These are phyloP conservation scores for Krasilnikovozyma curviuscula DNA, from an alignment of 768 basidiomycete species.

Conservation along the genomic window DNA sequence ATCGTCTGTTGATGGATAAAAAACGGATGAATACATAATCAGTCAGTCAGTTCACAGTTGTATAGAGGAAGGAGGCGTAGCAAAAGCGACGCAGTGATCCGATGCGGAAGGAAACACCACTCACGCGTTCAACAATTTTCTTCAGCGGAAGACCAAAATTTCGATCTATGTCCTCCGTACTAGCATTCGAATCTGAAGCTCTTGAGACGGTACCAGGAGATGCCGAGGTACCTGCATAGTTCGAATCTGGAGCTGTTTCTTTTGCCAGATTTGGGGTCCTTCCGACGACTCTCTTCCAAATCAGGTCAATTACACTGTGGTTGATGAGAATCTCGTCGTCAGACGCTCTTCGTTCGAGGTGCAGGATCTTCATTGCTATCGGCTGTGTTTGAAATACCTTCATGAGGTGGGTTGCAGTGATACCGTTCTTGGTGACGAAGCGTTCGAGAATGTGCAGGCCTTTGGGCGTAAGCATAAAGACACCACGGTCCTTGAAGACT, in stretches of 20 bases:
- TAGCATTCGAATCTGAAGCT: no score
- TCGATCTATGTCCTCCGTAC: no score
- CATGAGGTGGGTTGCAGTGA: slow-evolving; percentile 79
- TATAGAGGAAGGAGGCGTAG: no score
- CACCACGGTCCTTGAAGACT: slow-evolving; percentile 92
- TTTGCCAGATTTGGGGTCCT: slow-evolving; percentile 60
- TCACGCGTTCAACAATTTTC: no score
- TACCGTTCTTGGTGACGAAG: slow-evolving; percentile 99
- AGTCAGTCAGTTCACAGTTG: no score
- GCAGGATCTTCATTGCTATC: slow-evolving; percentile 91
- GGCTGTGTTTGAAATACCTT: slow-evolving; percentile 77
- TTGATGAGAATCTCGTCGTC: slow-evolving; percentile 98
- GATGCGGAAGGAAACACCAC: no score
- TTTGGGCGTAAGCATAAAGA: slow-evolving; percentile 89
- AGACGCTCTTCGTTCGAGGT: slow-evolving; percentile 73
- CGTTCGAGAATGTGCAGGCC: slow-evolving; percentile 95
- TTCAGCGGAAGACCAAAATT: no score
- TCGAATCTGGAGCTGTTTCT: no score
- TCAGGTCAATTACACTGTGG: slow-evolving; percentile 75
- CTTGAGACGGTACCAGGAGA: slow-evolving; percentile 3
- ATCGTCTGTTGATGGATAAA: no score
- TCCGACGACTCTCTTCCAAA: slow-evolving; percentile 90
- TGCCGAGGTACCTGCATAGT: neutral
- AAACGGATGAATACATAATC: no score
- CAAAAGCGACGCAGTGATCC: no score